Evolutionary conservation across 805 yeast species (phyloP).

Genomic region (Candida odintsovae): DNA sequence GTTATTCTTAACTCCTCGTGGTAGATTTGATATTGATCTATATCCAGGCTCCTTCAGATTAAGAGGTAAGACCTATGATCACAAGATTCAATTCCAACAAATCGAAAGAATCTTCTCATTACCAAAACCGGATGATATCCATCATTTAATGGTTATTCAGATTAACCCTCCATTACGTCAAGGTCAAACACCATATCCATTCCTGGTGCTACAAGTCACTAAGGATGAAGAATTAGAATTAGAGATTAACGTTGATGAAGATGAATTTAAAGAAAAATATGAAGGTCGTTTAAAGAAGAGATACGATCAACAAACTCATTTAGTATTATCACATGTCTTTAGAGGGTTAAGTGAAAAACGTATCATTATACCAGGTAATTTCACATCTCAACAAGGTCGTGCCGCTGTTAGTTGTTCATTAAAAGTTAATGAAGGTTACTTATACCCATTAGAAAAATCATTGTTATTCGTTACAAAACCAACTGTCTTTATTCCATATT

Average conservation of each 20-base stretch:
- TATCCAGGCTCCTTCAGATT: conserved; percentile 81
- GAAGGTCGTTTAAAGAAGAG: conserved; percentile 65
- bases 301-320: conserved; percentile 80
- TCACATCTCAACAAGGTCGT: conserved; percentile 66
- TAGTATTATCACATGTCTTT: conserved; percentile 82
- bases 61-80: conserved; percentile 97
- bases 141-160: conserved; percentile 81
- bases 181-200: conserved; percentile 96
- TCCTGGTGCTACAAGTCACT: conserved; percentile 81
- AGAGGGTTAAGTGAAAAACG: conserved; percentile 87
- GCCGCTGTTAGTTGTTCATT: conserved; percentile 89
- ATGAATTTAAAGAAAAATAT: conserved; percentile 70
- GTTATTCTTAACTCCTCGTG: conserved; percentile 93
- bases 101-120: conserved; percentile 86
- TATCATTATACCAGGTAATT: conserved; percentile 79
- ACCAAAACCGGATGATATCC: conserved; percentile 92
- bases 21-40: conserved; percentile 96
- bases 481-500: conserved; percentile 81
- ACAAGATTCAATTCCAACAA: conserved; percentile 86
- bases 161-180: conserved; percentile 97
- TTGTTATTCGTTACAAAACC: conserved; percentile 91
- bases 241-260: conserved; percentile 79
- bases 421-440: conserved; percentile 91
- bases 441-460: conserved; percentile 90
- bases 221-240: conserved; percentile 89